Evolutionary conservation across 108 stramenopile species (phyloP), one percentile per base, ranked within the genome.

Genomic region (Pseudonitzschia multistriata): DNA sequence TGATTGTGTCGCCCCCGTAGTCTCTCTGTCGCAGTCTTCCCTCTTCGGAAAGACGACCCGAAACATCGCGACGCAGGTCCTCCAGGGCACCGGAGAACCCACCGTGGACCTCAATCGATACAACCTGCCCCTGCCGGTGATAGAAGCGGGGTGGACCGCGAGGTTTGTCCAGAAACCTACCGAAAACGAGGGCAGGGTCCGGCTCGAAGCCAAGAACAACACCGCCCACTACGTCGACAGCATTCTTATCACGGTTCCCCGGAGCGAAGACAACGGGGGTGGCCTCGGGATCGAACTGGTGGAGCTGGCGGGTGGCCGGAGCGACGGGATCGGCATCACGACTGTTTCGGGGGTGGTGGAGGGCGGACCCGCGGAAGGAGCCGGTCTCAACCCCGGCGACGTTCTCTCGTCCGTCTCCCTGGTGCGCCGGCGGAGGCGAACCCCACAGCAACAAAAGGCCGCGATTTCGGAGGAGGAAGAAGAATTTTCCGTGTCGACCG

Each of bases 251-350:
- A 68, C 40, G 28, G 62, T 85, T 67, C 77, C 82, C 19, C 52
- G 83, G 56, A 71, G 62, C 21, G 42, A 45, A 31, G 67, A 39
- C 7, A 48, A 68, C 56, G 52, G 66, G 73, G 82, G 82, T 5
- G 87, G 88, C 0, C 50, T 91, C 11, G 90, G 90, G 6, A 64
- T 91, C 35, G 67, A 85, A 39, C 73, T 91, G 11, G 19, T 63
- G 4, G 90, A 91, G 67, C 45, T 91, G 21, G 90, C 87, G 6
- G 90, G 90, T 30, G 84, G 90, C 24, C 65, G 85, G 25, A 71
- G 71, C 40, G 90, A 91, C 66, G 88, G 87, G 6, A 45, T 91
- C 11, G 90, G 90, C 0, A 91, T 91, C 56, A 91, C 90, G 4
- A 70, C 87, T 8, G 79, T 91, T 5, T 76, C 78, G 48, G 83